Evolutionary conservation across 1,139 yeast genomes (phyloP).

Genomic region (Blastobotrys ciferrii): DNA sequence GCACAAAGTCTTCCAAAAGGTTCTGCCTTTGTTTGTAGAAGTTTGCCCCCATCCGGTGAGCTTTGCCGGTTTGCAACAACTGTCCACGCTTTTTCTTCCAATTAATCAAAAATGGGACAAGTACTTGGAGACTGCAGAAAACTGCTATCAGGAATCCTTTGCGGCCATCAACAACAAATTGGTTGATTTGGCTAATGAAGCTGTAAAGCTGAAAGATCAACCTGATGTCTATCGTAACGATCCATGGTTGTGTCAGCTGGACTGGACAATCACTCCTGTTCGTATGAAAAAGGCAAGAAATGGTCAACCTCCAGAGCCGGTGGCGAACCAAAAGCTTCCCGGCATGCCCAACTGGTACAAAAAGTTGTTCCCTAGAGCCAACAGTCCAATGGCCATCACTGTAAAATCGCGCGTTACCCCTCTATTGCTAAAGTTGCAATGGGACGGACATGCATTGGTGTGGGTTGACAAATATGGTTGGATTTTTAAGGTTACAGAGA

Average conservation of each 20-base stretch:
- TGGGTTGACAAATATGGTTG: slow-evolving; percentile 85
- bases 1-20: slow-evolving; percentile 60
- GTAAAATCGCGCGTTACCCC: slow-evolving; percentile 78
- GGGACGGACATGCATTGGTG: slow-evolving; percentile 81
- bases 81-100: slow-evolving; percentile 79
- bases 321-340: slow-evolving; percentile 73
- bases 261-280: slow-evolving; percentile 70
- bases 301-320: slow-evolving; percentile 38
- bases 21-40: slow-evolving; percentile 64
- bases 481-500: slow-evolving; percentile 66
- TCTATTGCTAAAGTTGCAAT: slow-evolving; percentile 66
- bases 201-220: slow-evolving; percentile 45
- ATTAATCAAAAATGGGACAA: slow-evolving; percentile 71
- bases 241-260: slow-evolving; percentile 88
- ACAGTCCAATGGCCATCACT: slow-evolving; percentile 52
- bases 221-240: slow-evolving; percentile 46
- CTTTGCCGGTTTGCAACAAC: slow-evolving; percentile 77
- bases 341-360: slow-evolving; percentile 96
- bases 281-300: slow-evolving; percentile 63
- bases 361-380: slow-evolving; percentile 54
- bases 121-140: slow-evolving; percentile 70
- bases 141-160: slow-evolving; percentile 58
- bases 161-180: slow-evolving; percentile 58
- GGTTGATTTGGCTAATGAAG: slow-evolving; percentile 56
- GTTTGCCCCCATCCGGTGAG: slow-evolving; percentile 93